Evolutionary conservation across 2,329 filamentous ascomycete species (phyloP), one percentile per base, ranked within the genome.

Genomic region (Colletotrichum orchidophilum): DNA sequence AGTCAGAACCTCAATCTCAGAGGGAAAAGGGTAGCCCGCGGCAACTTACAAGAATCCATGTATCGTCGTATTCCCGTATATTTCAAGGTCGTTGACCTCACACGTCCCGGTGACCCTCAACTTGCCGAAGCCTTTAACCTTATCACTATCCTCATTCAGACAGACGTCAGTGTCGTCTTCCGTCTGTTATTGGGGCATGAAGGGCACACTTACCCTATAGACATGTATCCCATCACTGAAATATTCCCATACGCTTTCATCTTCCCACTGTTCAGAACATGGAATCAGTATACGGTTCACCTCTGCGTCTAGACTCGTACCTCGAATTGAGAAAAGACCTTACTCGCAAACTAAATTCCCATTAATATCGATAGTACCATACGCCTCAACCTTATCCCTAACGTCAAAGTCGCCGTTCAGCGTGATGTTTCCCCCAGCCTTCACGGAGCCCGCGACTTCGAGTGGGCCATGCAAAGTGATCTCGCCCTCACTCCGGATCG

Each of bases 221-320:
- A 74, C 31, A 83, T 77, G 62, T 77, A 81, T 52, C 85, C 85
- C 18, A 75, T 78, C 50, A 86, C 77, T 53, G 79, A 75, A 24
- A 87, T 83, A 73, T 86, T 86, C 7, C 84, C 85, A 59, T 84
- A 84, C 1, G 83, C 83, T 72, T 86, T 86, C 70, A 87, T 79
- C 58, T 79, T 80, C 58, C 83, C 83, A 55, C 84, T 85, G 61
- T 46, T 5, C 8, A 9, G 9, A 50, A 3, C 2, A 46, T 9
- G 6, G 18, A 15, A 31, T 59, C 29, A 35, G 24, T 42, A n/a
- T 6, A n/a, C n/a, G 13, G 26, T 9, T 3, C 11, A 13, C n/a
- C 5, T 70, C 54, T 63, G 50, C 13, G 27, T 31, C 29, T 15
- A n/a, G 26, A 29, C 5, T 15, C 5, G 3, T n/a, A 13, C 18